phyloP scores from a whole-genome alignment of 306 rosid species.

The Psophocarpus tetragonolobus region DNA sequence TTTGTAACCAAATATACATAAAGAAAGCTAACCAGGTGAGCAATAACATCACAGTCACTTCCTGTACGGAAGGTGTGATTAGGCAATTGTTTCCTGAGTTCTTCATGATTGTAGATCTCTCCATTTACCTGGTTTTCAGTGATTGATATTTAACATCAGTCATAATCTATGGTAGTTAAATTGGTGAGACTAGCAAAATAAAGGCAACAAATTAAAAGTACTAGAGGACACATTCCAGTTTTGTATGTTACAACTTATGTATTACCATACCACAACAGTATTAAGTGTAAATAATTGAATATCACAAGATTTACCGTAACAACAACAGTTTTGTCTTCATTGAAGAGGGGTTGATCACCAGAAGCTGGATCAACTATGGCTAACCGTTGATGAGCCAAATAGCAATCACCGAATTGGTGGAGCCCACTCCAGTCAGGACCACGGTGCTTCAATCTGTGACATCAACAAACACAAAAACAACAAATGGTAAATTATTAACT shows the following conservation, averaged over 20 bases:
- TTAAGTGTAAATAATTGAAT: not conserved
- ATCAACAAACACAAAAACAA: not conserved
- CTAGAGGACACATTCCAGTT: not conserved
- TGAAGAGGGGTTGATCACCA: conserved; percentile 91
- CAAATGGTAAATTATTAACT: not conserved
- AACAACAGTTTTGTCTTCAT: conserved; percentile 65
- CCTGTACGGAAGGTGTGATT: conserved; percentile 77
- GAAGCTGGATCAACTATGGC: conserved; percentile 94
- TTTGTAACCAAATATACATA: not conserved
- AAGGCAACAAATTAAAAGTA: not conserved
- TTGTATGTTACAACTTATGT: not conserved
- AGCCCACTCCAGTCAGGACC: conserved; percentile 95
- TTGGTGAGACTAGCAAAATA: not conserved
- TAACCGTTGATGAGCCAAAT: conserved; percentile 75
- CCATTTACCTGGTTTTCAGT: conserved; percentile 67
- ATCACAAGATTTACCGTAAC: conserved; percentile 57
- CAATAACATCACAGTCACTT: conserved; percentile 88
- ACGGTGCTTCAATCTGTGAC: conserved; percentile 76
- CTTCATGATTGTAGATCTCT: conserved; percentile 87
- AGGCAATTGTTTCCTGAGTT: conserved; percentile 59
- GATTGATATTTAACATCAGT: conserved; percentile 10
- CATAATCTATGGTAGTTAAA: not conserved
- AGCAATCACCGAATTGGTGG: conserved; percentile 68
- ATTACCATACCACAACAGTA: not conserved
- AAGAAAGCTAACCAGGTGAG: conserved; percentile 63